A percentile compares a stretch with the other conserved stretches of the same genome.
Conservation (phyloP, 495 filamentous ascomycete species). For the Annulohypoxylon maeteangense region DNA sequence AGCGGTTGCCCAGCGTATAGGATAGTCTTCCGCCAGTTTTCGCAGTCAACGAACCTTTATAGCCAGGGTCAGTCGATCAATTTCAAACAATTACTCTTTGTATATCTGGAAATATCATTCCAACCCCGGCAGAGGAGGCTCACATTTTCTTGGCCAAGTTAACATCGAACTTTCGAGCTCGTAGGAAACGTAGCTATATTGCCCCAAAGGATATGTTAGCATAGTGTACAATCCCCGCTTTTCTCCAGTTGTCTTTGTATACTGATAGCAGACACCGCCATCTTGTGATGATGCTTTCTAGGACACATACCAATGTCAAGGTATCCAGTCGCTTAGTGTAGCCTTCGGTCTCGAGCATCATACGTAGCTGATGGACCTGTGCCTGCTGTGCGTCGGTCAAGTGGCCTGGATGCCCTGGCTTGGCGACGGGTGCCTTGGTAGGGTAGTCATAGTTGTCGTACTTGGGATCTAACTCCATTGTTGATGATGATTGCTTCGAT, state of each 20-base stretch:
- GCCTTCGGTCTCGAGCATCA: slow-evolving; percentile 83
- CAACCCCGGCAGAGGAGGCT: slow-evolving; percentile 41
- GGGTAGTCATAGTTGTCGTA: slow-evolving; percentile 98
- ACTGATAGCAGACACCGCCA: background rate
- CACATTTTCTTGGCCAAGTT: slow-evolving; percentile 86
- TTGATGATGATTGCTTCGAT: slow-evolving; percentile 42
- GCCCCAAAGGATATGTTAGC: slow-evolving; percentile 29
- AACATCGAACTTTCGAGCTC: slow-evolving; percentile 95
- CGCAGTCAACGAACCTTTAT: slow-evolving; percentile 89
- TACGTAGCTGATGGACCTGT: slow-evolving; percentile 83
- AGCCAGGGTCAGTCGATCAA: slow-evolving; percentile 38
- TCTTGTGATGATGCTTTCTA: background rate
- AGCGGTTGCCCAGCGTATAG: slow-evolving; percentile 40
- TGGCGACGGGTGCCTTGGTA: slow-evolving; percentile 73
- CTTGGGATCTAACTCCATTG: slow-evolving; percentile 78
- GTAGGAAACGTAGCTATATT: slow-evolving; percentile 81
- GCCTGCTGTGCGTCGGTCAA: slow-evolving; percentile 91
- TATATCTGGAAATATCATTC: slow-evolving; percentile 5
- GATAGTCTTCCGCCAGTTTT: slow-evolving; percentile 88
- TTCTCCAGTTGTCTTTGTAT: too few species aligned
- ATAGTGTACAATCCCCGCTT: background rate
- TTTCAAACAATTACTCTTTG: background rate
- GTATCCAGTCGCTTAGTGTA: slow-evolving; percentile 90
- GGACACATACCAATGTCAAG: slow-evolving; percentile 73
- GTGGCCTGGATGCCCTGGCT: slow-evolving; percentile 86